Evolutionary conservation across 108 stramenopile species (phyloP), one percentile per base, ranked within the genome.

Genomic region (Skeletonema costatum): DNA sequence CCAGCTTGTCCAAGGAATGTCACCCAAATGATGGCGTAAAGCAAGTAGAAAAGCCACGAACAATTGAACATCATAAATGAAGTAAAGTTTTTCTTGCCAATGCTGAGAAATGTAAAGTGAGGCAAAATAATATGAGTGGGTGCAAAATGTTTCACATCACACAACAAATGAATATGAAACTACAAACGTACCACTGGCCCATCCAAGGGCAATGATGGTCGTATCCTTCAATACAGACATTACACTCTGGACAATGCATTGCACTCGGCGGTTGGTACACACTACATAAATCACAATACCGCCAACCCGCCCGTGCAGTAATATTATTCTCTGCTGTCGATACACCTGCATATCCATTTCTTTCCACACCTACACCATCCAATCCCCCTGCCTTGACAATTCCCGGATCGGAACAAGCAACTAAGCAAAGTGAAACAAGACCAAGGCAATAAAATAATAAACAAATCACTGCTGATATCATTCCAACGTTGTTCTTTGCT

Each of bases 181-280:
- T 36, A 36, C 35, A 46, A 3, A 46, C 44, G 44, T 46, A 46
- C 44, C 81, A 82, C 32, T 78, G 87, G 5, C 97, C 97, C 87
- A 93, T 94, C 96, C 96, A 97, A 13, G 93, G 94, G 75, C 97
- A 97, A 72, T 97, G 93, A 80, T 97, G 97, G 69, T 97, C 97
- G 62, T 90, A 92, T 8, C 93, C 97, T 67, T 86, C 88, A 21
- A 97, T 82, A 74, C 97, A 97, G 2, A 95, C 89, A 73, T 93
- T 86, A 77, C 97, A 97, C 14, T 97, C 91, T 12, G 89, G 84
- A 82, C 97, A 97, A 74, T 97, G 97, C 10, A 84, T 87, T 4
- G 92, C 97, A 63, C 74, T 71, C 3, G 90, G 90, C 56, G 94
- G 93, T 64, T 95, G 93, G 62, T 90, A 89, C 2, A 83, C 42